These are phyloP conservation scores for Fibroporia radiculosa DNA, from an alignment of 768 basidiomycete genomes.

Conservation along the genomic window DNA sequence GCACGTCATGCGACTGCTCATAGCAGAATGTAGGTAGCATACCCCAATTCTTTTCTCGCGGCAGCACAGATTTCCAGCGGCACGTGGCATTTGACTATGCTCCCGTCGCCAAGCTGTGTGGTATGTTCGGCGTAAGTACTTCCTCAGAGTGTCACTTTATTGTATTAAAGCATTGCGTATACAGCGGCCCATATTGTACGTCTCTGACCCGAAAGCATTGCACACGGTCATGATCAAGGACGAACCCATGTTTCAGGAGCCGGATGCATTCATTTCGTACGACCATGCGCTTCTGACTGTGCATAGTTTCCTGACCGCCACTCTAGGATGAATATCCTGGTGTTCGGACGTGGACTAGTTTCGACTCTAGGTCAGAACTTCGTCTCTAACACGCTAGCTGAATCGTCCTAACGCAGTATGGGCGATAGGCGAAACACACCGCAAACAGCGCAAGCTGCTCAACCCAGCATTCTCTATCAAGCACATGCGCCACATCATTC, in stretches of 20 bases:
- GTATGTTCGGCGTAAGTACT: slow-evolving; percentile 15
- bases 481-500: slow-evolving; percentile 19
- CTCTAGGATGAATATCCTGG: slow-evolving; percentile 9
- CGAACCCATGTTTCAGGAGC: slow-evolving; percentile 12
- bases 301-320: neutral
- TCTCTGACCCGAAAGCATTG: slow-evolving; percentile 38
- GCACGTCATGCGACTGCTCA: neutral
- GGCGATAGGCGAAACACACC: slow-evolving; percentile 20
- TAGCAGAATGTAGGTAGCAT: slow-evolving; percentile 12
- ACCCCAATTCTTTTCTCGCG: slow-evolving; percentile 8
- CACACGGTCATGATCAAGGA: slow-evolving; percentile 40
- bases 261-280: slow-evolving; percentile 12
- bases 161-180: neutral
- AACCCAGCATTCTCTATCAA: slow-evolving; percentile 23
- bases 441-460: slow-evolving; percentile 23
- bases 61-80: slow-evolving; percentile 14
- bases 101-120: slow-evolving; percentile 9
- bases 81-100: slow-evolving; percentile 13
- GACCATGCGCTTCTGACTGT: neutral
- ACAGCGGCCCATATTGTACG: slow-evolving; percentile 27
- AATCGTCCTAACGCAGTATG: too few relatives aligned
- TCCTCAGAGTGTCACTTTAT: neutral
- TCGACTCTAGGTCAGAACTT: slow-evolving; percentile 15
- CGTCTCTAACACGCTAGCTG: neutral
- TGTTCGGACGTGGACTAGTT: slow-evolving; percentile 18